A percentile compares a stretch with the other conserved stretches of the same genome.
phyloP scores from a whole-genome alignment of 306 rosid species.

The Gleditsia sinensis region DNA sequence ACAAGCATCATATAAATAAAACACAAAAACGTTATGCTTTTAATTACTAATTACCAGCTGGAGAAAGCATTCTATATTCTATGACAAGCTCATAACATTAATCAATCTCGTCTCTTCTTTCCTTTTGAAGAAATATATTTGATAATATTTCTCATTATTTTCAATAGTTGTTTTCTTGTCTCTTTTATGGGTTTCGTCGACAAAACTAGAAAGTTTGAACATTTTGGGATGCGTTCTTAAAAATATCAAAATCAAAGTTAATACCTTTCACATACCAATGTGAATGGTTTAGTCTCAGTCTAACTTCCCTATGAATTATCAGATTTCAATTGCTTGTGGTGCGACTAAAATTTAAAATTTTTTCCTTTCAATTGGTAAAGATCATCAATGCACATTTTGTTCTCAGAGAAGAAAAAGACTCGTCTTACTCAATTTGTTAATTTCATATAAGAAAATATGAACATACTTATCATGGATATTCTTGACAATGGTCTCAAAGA shows the following conservation, averaged over 20 bases:
- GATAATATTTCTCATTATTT: background rate
- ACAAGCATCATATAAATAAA: constrained; percentile 8
- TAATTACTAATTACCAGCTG: constrained; percentile 4
- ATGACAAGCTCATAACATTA: background rate
- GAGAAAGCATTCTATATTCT: constrained; percentile 7
- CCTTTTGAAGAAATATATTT: background rate
- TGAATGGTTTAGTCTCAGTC: constrained; percentile 4
- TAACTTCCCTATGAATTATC: background rate
- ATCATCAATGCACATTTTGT: background rate
- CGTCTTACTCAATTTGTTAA: background rate
- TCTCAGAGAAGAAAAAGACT: background rate
- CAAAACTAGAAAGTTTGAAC: background rate
- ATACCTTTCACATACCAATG: background rate
- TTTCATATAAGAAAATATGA: background rate
- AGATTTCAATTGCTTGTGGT: background rate
- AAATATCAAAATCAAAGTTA: constrained; percentile 11
- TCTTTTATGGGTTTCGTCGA: background rate
- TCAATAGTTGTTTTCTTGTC: background rate
- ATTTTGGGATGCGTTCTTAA: background rate
- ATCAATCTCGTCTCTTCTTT: background rate
- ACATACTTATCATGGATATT: background rate
- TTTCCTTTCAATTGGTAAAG: background rate
- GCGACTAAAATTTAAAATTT: background rate
- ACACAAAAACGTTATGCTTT: background rate
- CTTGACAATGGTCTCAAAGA: background rate